Conservation (phyloP, 2,329 filamentous ascomycete species). For the Pseudogymnoascus pannorum region DNA sequence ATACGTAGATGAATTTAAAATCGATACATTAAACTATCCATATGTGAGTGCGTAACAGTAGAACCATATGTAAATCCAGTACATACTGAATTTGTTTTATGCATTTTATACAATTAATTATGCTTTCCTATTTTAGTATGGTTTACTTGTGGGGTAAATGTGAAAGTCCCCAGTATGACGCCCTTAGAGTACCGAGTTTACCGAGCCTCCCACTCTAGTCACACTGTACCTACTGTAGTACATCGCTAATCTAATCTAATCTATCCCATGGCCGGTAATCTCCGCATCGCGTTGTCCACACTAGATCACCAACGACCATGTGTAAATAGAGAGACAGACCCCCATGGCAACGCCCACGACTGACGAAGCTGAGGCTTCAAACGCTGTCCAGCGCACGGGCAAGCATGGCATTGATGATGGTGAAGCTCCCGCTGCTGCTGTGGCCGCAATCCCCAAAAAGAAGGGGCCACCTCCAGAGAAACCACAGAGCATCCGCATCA, state of each 20-base stretch:
- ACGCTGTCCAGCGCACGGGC: conserved; percentile 3
- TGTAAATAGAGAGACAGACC: conserved; percentile 10
- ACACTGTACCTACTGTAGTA: too few species aligned
- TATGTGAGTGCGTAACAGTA: too few species aligned
- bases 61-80: too few species aligned
- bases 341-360: neutral
- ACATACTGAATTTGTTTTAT: neutral
- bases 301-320: conserved; percentile 14
- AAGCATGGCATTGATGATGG: conserved; percentile 3
- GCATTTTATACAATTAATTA: neutral
- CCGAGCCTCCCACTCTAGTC: too few species aligned
- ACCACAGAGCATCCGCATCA: conserved; percentile 57
- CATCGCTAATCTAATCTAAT: conserved; percentile 1
- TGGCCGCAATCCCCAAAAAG: conserved; percentile 20
- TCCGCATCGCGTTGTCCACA: conserved; percentile 2
- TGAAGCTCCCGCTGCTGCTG: conserved; percentile 20
- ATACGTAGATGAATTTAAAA: too few species aligned
- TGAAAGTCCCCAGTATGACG: neutral
- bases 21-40: too few species aligned
- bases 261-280: neutral
- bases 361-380: conserved; percentile 8
- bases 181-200: too few species aligned
- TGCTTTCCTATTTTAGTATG: neutral
- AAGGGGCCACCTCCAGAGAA: conserved; percentile 66
- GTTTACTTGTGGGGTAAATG: neutral